Conservation (phyloP, 768 basidiomycete species). For the Termitomyces sp. region DNA sequence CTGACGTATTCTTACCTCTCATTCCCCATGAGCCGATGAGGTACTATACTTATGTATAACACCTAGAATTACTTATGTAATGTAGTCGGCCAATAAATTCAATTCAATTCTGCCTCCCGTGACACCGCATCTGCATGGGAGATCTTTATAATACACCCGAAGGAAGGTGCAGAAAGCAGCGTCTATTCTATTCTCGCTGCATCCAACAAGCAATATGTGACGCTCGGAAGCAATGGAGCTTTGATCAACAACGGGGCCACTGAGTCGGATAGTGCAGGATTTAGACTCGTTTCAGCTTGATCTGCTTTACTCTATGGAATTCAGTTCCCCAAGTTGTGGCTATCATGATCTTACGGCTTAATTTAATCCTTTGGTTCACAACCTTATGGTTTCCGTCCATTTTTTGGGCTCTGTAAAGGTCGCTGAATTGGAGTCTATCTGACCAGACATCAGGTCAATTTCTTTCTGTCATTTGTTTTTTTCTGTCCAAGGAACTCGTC, state of each 20-base stretch:
- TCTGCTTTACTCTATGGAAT: neutral
- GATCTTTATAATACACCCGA: constrained; percentile 26
- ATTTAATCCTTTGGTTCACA: no score
- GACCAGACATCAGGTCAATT: neutral
- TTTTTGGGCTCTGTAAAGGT: no score
- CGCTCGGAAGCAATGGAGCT: constrained; percentile 22
- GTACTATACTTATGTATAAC: no score
- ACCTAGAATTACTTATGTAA: no score
- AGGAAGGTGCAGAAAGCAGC: constrained; percentile 23
- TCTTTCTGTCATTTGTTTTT: neutral
- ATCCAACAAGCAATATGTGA: constrained; percentile 29
- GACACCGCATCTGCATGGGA: constrained; percentile 28
- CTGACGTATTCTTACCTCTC: no score
- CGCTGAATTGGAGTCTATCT: neutral
- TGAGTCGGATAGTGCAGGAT: constrained; percentile 25
- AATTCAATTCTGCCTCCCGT: constrained; percentile 29
- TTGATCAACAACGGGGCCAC: constrained; percentile 28
- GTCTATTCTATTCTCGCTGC: constrained; percentile 31
- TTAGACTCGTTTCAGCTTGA: constrained; percentile 17
- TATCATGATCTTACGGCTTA: neutral
- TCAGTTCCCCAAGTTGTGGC: no score
- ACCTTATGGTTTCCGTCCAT: no score
- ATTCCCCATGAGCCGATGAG: no score
- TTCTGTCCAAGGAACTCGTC: neutral
- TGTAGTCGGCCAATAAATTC: no score